Conservation (phyloP, 495 filamentous ascomycete genomes). For the Niebla homalea region DNA sequence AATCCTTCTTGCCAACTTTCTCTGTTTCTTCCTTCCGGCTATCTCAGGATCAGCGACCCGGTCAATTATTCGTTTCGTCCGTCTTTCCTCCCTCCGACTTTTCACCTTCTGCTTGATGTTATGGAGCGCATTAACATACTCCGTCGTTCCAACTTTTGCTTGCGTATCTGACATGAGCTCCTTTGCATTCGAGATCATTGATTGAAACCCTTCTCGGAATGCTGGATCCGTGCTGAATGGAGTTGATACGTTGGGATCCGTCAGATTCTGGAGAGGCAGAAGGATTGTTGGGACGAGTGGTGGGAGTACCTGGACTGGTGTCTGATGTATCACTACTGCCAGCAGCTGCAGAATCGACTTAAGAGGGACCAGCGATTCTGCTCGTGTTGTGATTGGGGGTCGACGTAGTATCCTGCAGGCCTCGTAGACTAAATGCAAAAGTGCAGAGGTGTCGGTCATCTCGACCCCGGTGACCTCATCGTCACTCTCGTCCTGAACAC, state of each 20-base stretch:
- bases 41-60: constrained; percentile 70
- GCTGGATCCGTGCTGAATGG: constrained; percentile 50
- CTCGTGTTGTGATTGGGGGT: constrained; percentile 51
- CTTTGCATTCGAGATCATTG: constrained; percentile 51
- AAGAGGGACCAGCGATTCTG: constrained; percentile 53
- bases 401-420: constrained; percentile 64
- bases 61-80: constrained; percentile 74
- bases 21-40: constrained; percentile 63
- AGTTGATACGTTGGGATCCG: constrained; percentile 57
- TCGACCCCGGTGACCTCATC: constrained; percentile 29
- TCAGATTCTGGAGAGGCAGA: constrained; percentile 69
- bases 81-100: constrained; percentile 54
- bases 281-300: constrained; percentile 54
- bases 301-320: constrained; percentile 41
- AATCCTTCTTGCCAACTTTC: constrained; percentile 75
- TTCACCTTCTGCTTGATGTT: constrained; percentile 54
- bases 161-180: constrained; percentile 66
- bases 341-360: constrained; percentile 63
- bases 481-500: constrained; percentile 26
- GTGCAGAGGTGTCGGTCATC: constrained; percentile 29
- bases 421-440: constrained; percentile 62
- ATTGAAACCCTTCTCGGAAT: constrained; percentile 54
- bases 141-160: constrained; percentile 67
- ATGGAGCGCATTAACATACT: constrained; percentile 56
- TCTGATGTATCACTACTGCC: constrained; percentile 42